Evolutionary conservation across 1,284 basidiomycete genomes (phyloP).

Genomic region (Coriolopsis trogii): DNA sequence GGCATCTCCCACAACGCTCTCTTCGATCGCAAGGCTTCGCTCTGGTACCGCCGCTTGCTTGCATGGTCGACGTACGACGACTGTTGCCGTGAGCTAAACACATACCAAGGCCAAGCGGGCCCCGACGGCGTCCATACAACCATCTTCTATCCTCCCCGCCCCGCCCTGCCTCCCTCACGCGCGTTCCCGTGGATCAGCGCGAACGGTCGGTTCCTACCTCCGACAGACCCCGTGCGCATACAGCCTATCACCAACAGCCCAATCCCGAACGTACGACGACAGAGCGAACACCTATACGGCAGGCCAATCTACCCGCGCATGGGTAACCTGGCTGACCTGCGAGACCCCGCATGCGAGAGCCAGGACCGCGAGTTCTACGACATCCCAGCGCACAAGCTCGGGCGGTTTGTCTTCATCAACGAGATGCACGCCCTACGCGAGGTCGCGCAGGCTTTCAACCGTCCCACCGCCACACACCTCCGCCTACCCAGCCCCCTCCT

Average conservation of each 20-base stretch:
- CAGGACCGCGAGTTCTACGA: conserved; percentile 61
- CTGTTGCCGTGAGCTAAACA: conserved; percentile 8
- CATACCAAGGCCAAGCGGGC: background rate
- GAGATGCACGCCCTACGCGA: conserved; percentile 39
- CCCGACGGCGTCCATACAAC: background rate
- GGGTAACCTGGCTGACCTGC: conserved; percentile 61
- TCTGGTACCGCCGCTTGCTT: conserved; percentile 4
- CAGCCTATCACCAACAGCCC: background rate
- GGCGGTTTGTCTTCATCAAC: conserved; percentile 62
- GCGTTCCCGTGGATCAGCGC: conserved; percentile 1
- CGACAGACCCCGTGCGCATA: background rate
- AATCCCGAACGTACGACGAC: background rate
- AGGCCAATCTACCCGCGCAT: conserved; percentile 60
- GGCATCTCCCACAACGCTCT: conserved; percentile 5
- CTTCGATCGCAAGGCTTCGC: conserved; percentile 2
- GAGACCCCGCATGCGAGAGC: conserved; percentile 54
- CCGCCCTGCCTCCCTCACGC: conserved; percentile 10
- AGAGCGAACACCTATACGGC: conserved; percentile 26
- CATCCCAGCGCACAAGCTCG: conserved; percentile 64
- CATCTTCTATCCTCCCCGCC: conserved; percentile 5
- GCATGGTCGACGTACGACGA: conserved; percentile 10
- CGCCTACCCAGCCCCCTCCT: background rate
- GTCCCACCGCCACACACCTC: background rate
- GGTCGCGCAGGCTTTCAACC: too few species aligned
- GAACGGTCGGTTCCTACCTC: conserved; percentile 1